Conservation (phyloP, 805 yeast genomes). For the Cyberlindnera petersonii region DNA sequence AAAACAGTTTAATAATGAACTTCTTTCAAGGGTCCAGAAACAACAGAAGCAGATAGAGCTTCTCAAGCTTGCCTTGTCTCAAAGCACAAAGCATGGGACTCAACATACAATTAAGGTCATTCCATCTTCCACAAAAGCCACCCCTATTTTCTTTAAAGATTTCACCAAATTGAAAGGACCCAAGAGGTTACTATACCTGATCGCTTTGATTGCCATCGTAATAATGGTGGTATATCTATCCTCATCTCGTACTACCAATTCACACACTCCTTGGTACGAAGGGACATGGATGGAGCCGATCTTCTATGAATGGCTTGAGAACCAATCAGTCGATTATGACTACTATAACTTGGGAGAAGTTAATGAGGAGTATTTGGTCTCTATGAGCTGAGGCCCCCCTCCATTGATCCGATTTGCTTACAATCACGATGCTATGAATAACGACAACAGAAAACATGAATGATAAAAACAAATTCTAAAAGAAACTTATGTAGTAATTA, state of each 20-base stretch:
- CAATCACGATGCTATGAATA: not conserved
- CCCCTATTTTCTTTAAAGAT: not conserved
- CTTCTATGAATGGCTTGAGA: slow-evolving; percentile 13
- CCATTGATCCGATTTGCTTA: too few relatives aligned
- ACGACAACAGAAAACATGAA: too few relatives aligned
- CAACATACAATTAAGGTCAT: not conserved
- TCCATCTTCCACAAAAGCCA: not conserved
- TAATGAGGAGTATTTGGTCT: slow-evolving; percentile 15
- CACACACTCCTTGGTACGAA: slow-evolving; percentile 16
- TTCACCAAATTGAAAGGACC: not conserved
- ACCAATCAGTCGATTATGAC: slow-evolving; percentile 23
- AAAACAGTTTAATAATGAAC: slow-evolving; percentile 15
- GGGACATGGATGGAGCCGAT: slow-evolving; percentile 19
- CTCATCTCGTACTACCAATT: not conserved
- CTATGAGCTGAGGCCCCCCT: slow-evolving; percentile 1
- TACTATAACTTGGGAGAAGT: slow-evolving; percentile 21
- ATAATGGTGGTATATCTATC: not conserved
- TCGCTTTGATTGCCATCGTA: not conserved
- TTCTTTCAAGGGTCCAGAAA: slow-evolving; percentile 17
- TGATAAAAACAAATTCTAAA: not conserved
- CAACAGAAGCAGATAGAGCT: slow-evolving; percentile 19
- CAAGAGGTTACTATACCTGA: not conserved
- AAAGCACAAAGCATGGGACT: slow-evolving; percentile 1
- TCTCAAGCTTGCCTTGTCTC: slow-evolving; percentile 13
- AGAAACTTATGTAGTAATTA: too few relatives aligned